Evolutionary conservation across 2,329 filamentous ascomycete species (phyloP).

Genomic region (Immersiporthe knoxdaviesiana): DNA sequence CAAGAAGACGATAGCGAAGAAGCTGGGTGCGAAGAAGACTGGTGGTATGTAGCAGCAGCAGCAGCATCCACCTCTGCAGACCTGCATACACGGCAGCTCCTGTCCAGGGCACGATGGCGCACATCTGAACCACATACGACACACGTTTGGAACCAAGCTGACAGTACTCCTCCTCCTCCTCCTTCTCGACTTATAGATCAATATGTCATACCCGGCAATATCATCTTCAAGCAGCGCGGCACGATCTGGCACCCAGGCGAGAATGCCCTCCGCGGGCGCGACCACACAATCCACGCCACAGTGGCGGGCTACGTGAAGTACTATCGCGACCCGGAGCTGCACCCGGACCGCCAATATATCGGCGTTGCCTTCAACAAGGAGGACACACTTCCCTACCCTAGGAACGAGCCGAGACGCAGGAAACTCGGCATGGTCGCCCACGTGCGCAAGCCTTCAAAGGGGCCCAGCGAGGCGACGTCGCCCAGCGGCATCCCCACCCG

Average conservation of each 20-base stretch:
- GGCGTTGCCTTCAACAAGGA: slow-evolving; percentile 86
- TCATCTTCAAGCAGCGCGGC: slow-evolving; percentile 95
- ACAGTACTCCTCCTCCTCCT: slow-evolving; percentile 2
- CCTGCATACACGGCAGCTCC: not conserved
- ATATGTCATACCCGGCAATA: slow-evolving; percentile 94
- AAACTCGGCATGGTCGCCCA: slow-evolving; percentile 72
- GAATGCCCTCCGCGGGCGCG: slow-evolving; percentile 91
- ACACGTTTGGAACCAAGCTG: slow-evolving; percentile 5
- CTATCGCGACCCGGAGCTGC: slow-evolving; percentile 82
- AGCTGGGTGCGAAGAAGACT: slow-evolving; percentile 90
- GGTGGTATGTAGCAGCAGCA: slow-evolving; percentile 65
- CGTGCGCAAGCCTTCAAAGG: slow-evolving; percentile 40
- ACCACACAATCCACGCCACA: slow-evolving; percentile 92
- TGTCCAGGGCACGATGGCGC: not conserved
- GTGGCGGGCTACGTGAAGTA: slow-evolving; percentile 92
- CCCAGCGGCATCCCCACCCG: slow-evolving; percentile 40
- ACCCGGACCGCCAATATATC: slow-evolving; percentile 91
- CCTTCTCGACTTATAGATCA: slow-evolving; percentile 65
- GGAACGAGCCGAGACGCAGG: slow-evolving; percentile 73
- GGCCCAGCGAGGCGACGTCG: slow-evolving; percentile 39
- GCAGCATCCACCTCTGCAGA: not conserved
- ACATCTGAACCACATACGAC: not conserved
- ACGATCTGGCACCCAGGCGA: slow-evolving; percentile 95
- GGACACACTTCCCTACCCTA: slow-evolving; percentile 77
- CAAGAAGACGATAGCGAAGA: slow-evolving; percentile 70